Base-by-base conservation (phyloP, 768 basidiomycete genomes). In the Lactifluus pinguis region DNA sequence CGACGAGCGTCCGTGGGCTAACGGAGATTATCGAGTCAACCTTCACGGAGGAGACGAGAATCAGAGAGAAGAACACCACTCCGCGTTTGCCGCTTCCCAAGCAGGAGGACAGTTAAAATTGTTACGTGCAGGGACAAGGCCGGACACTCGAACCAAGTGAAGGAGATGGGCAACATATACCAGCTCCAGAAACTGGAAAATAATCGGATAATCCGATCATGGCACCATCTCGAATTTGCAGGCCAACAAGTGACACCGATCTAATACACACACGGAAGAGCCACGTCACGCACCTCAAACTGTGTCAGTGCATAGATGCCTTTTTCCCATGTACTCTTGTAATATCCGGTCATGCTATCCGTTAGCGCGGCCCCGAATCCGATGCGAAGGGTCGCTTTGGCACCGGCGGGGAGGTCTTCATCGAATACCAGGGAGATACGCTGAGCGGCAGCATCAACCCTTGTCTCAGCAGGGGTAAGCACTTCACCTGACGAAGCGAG, bases 1-100 rank as follows among this genome's bases (percentile, higher is more conserved):
- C 83, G 80, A 53, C 94, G 78, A 9, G 95, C 94, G 61, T 85
- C 85, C 44, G 90, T 95, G 42, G 94, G 85, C 86, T 95, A 21
- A n/a, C 29, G 36, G 34, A 15, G 19, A 13, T 25, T 34, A 39
- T 17, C 11, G 4, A 39, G 15, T 62, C 47, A 58, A 47, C 19
- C 32, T 52, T 47, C 41, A 15, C 17, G 17, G 60, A 39, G 15
- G 30, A 9, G 14, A 49, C 6, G 29, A 42, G 17, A 48, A 34
- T 3, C 0, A 32, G 10, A 53, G 17, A 36, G n/a, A n/a, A 44
- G 19, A 25, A 25, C 25, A 25, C 25, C 15, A 11, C 21, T 15
- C 29, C 21, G 32, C 11, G 48, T 44, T 44, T 32, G 48, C 14
- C 29, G 21, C 19, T 1, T 54, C 30, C 39, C 1, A 32, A 9